Evolutionary conservation across 2,329 filamentous ascomycete genomes (phyloP), one percentile per base, ranked within the genome.

Genomic region (Aspergillus costaricaensis): DNA sequence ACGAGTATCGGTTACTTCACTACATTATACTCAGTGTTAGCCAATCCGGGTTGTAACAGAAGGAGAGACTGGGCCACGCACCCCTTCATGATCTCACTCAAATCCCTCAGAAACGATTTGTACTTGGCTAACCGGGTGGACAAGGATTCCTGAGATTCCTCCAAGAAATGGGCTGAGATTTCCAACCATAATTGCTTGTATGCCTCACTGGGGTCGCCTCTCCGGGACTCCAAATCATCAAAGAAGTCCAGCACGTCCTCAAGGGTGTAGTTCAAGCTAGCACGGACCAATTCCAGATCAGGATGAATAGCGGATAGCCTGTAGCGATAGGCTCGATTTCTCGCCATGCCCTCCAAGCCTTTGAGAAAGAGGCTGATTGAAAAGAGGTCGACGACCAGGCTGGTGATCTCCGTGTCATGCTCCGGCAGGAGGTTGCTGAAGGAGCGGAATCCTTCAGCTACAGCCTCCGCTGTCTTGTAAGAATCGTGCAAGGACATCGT

Each of bases 351-450:
- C 44, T 83, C 77, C 41, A 87, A 72, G 44, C 74, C 74, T 49
- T 80, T 79, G 23, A 88, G 74, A 8, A 75, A 77, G 51, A 79
- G 77, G 58, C 82, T 83, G 69, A 87, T 82, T 55, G 78, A 78
- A 68, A 83, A 85, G 23, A 87, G 77, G 61, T 84, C 79, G 57
- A 81, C 79, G 55, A 87, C 82, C 27, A 83, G 72, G 32, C 76
- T 76, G 23, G 83, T 83, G 65, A 87, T 83, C 47, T 84, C 81
- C 32, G 81, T 79, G 36, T 80, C 76, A 66, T 81, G 74, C 55
- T 83, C 77, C 7, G 82, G 80, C 52, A 86, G 79, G 64, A 80
- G 77, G 58, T 76, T 75, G 54, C 82, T 74, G 70, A 86, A 85
- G 44, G 74, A 68, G 62, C 76, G 76, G 62, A 87, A 78, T 59